Evolutionary conservation across 345 rosid species (phyloP), one percentile per base, ranked within the genome.

Genomic region (Microcos paniculata): DNA sequence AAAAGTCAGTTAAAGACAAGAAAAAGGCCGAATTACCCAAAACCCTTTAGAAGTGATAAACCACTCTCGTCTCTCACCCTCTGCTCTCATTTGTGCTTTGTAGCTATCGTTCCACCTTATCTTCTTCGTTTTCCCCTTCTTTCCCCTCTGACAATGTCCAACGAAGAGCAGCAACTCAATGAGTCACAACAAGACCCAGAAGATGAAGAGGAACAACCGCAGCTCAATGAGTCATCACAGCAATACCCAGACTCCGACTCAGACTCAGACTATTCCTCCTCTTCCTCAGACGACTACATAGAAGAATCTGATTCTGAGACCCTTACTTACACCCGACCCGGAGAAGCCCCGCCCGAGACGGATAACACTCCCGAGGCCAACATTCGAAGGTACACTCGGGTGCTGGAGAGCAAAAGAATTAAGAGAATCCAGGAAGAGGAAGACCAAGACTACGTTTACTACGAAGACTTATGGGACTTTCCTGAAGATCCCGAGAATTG

Each of bases 401-500:
- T 81, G 7, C 83, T 91, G 8, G 77, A 88, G 15, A 74, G 92
- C 74, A 81, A 78, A 16, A 76, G 82, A 30, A 0, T 83, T 59
- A 83, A 82, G 82, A 78, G 79, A 67, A 15, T 48, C 70, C 75
- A 81, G 38, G 94, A 90, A 63, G 90, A 88, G 62, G 88, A 87
- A 58, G 93, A 90, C 7, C 28, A 52, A 2, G 55, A 49, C 5
- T 82, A 79, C 74, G 77, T 70, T 1, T 78, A 31, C 65, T 11
- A 72, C 30, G 92, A 89, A 64, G 94, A 91, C 49, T 46, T 75
- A 13, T 94, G 74, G 62, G 82, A 92, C 74, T 94, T 94, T 70
- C 98, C 98, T 0, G 79, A 76, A 40, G 98, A 94, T 48, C 86
- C 80, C 0, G 98, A 94, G 87, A 74, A 83, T 6, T 94, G 98